phyloP scores from a whole-genome alignment of 2,329 filamentous ascomycete species.

The Aspergillus udagawae region DNA sequence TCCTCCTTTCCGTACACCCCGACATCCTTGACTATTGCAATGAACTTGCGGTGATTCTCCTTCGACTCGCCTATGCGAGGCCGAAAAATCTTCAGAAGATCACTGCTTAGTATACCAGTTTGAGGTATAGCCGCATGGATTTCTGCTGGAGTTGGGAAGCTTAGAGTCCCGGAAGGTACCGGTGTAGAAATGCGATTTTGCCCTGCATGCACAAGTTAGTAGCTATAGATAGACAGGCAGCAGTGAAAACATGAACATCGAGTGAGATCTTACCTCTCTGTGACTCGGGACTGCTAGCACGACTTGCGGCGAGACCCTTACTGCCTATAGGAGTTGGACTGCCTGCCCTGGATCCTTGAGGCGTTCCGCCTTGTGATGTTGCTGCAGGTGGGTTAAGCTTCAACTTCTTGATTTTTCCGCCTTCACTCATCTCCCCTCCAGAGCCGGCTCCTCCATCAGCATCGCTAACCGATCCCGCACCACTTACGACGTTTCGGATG shows the following conservation, averaged over 20 bases:
- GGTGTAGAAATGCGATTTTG: constrained; percentile 31
- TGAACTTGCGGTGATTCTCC: constrained; percentile 40
- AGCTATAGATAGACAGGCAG: not conserved
- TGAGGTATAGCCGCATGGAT: constrained; percentile 45
- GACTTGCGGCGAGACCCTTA: constrained; percentile 29
- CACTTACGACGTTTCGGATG: constrained; percentile 29
- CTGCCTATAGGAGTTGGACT: constrained; percentile 39
- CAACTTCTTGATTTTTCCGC: constrained; percentile 45
- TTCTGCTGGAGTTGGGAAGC: constrained; percentile 45
- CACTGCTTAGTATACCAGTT: constrained; percentile 42
- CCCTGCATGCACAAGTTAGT: constrained; percentile 11
- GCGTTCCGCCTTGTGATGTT: constrained; percentile 38
- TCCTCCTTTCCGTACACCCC: constrained; percentile 42
- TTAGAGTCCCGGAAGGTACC: constrained; percentile 18
- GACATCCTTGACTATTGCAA: constrained; percentile 43
- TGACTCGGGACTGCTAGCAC: constrained; percentile 39
- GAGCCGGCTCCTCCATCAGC: constrained; percentile 51
- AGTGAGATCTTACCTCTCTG: constrained; percentile 22
- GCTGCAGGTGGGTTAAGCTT: constrained; percentile 43
- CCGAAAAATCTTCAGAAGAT: constrained; percentile 43
- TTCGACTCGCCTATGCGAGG: constrained; percentile 40
- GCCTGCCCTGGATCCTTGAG: constrained; percentile 46
- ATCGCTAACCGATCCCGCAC: constrained; percentile 52
- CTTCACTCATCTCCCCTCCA: constrained; percentile 44
- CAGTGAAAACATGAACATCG: not conserved